A percentile compares a stretch with the other conserved stretches of the same genome.
phyloP scores from a whole-genome alignment of 2,329 filamentous ascomycete genomes.

The Sarocladium kiliense region DNA sequence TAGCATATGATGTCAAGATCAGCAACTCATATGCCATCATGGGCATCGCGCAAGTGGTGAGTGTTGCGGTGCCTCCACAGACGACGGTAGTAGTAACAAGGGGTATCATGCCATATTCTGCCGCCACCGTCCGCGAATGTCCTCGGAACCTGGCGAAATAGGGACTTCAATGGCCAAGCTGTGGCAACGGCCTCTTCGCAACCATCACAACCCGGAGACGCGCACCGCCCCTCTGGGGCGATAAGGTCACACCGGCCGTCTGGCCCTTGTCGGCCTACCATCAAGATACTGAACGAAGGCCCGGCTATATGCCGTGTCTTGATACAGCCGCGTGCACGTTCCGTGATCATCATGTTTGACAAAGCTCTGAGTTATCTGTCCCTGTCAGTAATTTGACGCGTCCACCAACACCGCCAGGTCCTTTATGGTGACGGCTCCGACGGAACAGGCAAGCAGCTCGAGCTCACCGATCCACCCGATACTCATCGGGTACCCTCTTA shows the following conservation, averaged over 20 bases:
- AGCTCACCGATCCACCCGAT: not conserved
- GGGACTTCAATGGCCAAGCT: no score
- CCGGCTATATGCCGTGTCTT: not conserved
- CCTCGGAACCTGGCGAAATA: not conserved
- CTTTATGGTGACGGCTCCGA: not conserved
- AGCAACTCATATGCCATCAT: slow-evolving; percentile 3
- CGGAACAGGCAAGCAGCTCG: slow-evolving; percentile 8
- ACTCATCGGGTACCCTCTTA: not conserved
- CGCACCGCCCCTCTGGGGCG: no score
- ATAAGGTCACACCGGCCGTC: no score
- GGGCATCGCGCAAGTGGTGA: not conserved
- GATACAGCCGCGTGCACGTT: not conserved
- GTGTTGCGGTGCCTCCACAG: not conserved
- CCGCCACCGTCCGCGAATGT: not conserved
- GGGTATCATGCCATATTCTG: not conserved
- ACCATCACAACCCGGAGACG: not conserved
- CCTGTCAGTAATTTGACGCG: not conserved
- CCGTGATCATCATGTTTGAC: not conserved
- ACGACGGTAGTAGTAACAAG: not conserved
- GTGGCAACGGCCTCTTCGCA: not conserved
- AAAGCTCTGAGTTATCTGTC: not conserved
- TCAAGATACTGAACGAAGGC: not conserved
- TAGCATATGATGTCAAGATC: slow-evolving; percentile 8
- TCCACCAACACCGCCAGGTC: not conserved
- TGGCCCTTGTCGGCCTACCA: not conserved